Evolutionary conservation across 225 moss, liverwort and hornwort genomes (phyloP), one percentile per base, ranked within the genome.

Genomic region (Marchantia paleacea): DNA sequence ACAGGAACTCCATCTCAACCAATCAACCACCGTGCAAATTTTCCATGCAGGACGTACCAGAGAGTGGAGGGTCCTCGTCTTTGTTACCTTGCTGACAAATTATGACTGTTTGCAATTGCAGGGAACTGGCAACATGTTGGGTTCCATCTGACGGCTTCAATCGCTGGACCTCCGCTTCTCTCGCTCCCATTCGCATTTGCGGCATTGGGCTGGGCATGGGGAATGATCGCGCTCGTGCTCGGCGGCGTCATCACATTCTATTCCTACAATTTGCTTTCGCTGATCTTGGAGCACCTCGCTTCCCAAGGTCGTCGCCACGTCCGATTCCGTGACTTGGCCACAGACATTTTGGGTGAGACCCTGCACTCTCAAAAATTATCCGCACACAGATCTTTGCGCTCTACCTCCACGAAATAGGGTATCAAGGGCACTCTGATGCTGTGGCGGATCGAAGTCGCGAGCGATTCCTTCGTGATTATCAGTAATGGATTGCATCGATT

Each of bases 311-410:
- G 80, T 26, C 80, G 80, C n/a, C 80, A 60, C 48, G 6, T 80
- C 60, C 72, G 80, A 49, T 80, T 72, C 50, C 71, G 80, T 13
- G 80, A 80, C 31, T 48, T 80, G 80, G 71, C 72, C 5, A 48
- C 24, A 47, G 72, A 72, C 58, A 25, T 80, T 20, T 1, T 72
- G 16, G 80, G 80, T 80, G 10, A n/a, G 62, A 28, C 52, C 19
- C 48, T 11, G 13, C 19, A 12, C 39, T 39, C 39, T 2, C 39
- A 39, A 39, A 39, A 39, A 2, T 39, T 15, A 8, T 55, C 55
- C 15, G 55, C 15, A 8, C 15, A 55, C 55, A 55, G 55, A 55
- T 8, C 55, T 55, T 55, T 55, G 8, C 8, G 55, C 55, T 8
- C n/a, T 55, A 55, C 55, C 15, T 55, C 55, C n/a, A n/a, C n/a